phyloP scores from a whole-genome alignment of 2,329 filamentous ascomycete genomes.

The Fusarium bulbicola region DNA sequence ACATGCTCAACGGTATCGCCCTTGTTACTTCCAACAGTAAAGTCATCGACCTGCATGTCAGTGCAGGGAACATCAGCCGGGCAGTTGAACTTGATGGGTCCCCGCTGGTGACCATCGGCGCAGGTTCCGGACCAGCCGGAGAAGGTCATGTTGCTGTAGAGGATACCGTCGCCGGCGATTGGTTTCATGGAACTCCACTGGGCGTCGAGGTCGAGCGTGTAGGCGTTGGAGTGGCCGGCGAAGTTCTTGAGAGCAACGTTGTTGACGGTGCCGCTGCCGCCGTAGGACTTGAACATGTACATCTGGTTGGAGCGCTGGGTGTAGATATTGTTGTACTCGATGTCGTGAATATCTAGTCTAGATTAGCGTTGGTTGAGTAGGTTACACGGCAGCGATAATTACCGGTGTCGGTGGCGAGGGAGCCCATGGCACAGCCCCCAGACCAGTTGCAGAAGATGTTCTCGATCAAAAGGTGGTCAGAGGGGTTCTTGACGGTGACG shows the following conservation, averaged over 20 bases:
- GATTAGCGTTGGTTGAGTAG: not conserved
- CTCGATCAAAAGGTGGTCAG: constrained; percentile 33
- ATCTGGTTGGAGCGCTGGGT: constrained; percentile 36
- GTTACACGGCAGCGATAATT: accelerated
- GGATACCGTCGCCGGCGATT: constrained; percentile 19
- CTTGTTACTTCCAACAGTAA: constrained; percentile 24
- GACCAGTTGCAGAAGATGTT: constrained; percentile 39
- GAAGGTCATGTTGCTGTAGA: constrained; percentile 35
- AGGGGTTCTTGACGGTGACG: constrained; percentile 35
- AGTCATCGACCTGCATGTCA: constrained; percentile 32
- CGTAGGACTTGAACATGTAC: constrained; percentile 39
- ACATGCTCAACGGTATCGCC: constrained; percentile 24
- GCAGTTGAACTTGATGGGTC: constrained; percentile 38
- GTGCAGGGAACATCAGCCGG: constrained; percentile 27
- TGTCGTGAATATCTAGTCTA: constrained; percentile 13
- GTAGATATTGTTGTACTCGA: constrained; percentile 36
- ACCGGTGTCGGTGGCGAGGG: not conserved
- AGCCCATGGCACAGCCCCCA: constrained; percentile 34
- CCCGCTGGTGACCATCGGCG: constrained; percentile 24
- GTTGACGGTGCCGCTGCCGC: constrained; percentile 31
- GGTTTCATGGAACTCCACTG: constrained; percentile 31
- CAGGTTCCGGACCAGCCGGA: constrained; percentile 37
- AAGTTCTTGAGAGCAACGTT: constrained; percentile 36
- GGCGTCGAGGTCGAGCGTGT: constrained; percentile 31
- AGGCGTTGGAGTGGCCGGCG: constrained; percentile 35